These are phyloP conservation scores for Termitomyces sp. DNA, from an alignment of 768 basidiomycete species.

Conservation along the genomic window DNA sequence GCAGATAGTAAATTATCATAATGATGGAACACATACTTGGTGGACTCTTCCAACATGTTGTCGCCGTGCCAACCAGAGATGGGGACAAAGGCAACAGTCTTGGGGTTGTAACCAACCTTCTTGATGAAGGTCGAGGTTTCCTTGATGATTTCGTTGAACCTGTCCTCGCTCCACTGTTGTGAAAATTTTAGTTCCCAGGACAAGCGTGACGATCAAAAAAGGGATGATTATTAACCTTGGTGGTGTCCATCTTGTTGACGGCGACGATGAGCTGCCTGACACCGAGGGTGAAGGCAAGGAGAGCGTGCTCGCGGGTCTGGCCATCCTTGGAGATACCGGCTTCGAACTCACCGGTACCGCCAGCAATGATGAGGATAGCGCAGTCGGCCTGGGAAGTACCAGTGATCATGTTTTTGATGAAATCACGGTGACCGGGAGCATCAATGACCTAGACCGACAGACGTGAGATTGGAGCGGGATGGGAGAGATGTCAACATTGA, in stretches of 20 bases:
- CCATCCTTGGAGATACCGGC: slow-evolving; percentile 99
- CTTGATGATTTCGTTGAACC: slow-evolving; percentile 99
- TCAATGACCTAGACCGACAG: slow-evolving; percentile 76
- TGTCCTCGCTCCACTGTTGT: slow-evolving; percentile 93
- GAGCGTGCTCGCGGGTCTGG: slow-evolving; percentile 99
- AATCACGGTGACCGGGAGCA: slow-evolving; percentile 99
- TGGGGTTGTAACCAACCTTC: slow-evolving; percentile 99
- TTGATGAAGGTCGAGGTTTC: slow-evolving; percentile 97
- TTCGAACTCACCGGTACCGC: slow-evolving; percentile 99
- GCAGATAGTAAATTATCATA: not conserved
- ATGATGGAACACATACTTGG: slow-evolving; percentile 55
- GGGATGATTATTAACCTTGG: slow-evolving; percentile 61
- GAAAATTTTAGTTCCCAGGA: slow-evolving; percentile 1
- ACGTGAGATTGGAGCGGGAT: slow-evolving; percentile 8
- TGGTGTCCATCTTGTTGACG: slow-evolving; percentile 99
- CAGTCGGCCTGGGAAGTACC: slow-evolving; percentile 99
- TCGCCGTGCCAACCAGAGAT: slow-evolving; percentile 99
- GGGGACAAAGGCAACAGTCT: slow-evolving; percentile 96
- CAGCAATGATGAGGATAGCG: slow-evolving; percentile 98
- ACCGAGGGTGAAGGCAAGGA: slow-evolving; percentile 99
- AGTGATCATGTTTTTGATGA: slow-evolving; percentile 99
- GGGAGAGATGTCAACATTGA: not conserved
- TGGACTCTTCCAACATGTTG: slow-evolving; percentile 99
- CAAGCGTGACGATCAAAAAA: not conserved
- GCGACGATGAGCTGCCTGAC: slow-evolving; percentile 99